These are phyloP conservation scores for Puccinia polysora DNA, from an alignment of 1,284 basidiomycete genomes.

Conservation along the genomic window DNA sequence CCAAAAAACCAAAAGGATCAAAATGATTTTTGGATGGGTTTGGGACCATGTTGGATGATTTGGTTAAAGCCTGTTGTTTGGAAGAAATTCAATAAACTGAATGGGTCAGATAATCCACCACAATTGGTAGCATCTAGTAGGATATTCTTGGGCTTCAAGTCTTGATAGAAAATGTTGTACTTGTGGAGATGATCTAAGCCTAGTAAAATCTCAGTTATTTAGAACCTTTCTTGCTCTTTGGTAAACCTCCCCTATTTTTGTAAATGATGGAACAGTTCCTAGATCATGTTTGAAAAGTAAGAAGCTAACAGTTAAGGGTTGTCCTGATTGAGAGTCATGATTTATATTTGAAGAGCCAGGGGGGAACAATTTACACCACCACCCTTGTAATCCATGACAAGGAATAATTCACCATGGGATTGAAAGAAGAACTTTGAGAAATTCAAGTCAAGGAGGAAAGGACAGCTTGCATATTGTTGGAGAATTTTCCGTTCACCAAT, in stretches of 20 bases:
- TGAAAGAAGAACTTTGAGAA: conserved; percentile 95
- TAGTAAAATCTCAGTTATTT: conserved; percentile 87
- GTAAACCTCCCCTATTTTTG: too few species aligned
- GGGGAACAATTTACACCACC: conserved; percentile 62
- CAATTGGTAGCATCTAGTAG: too few species aligned
- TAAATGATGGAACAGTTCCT: too few species aligned
- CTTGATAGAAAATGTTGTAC: conserved; percentile 89
- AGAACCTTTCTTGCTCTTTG: conserved; percentile 90
- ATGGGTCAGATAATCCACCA: too few species aligned
- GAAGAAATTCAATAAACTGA: too few species aligned
- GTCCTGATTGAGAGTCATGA: neutral
- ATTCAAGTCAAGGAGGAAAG: conserved; percentile 95
- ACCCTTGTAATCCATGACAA: conserved; percentile 98
- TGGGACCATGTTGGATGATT: too few species aligned
- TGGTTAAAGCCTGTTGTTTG: too few species aligned
- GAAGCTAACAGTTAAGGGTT: neutral
- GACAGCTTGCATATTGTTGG: conserved; percentile 85
- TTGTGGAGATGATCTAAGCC: conserved; percentile 95
- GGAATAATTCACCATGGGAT: conserved; percentile 87
- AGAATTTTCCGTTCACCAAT: conserved; percentile 99
- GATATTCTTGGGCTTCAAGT: conserved; percentile 97
- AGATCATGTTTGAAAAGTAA: too few species aligned
- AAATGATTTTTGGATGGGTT: too few species aligned
- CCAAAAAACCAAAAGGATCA: too few species aligned
- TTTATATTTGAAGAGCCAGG: neutral